Evolutionary conservation across 2,329 filamentous ascomycete genomes (phyloP).

Genomic region (Trichophyton verrucosum): DNA sequence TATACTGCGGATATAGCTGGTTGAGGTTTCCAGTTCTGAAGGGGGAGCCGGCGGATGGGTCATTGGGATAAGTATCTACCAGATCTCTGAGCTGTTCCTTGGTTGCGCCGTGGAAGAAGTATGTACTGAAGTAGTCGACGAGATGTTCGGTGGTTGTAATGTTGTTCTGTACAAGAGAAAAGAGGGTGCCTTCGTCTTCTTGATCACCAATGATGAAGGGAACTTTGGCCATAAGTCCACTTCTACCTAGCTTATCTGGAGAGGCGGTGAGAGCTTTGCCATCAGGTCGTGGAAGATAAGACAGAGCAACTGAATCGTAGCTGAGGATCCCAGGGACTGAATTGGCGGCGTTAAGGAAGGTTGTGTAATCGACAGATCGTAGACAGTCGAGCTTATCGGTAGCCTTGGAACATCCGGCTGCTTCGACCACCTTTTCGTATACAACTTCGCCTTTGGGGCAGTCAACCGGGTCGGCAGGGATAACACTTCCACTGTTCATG

Average conservation of each 20-base stretch:
- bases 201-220: constrained; percentile 3
- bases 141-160: constrained; percentile 50
- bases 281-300: constrained; percentile 64
- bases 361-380: constrained; percentile 34
- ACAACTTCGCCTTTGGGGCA: constrained; percentile 52
- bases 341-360: constrained; percentile 51
- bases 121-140: constrained; percentile 46
- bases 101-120: constrained; percentile 50
- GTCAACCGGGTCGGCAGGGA: constrained; percentile 53
- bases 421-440: constrained; percentile 34
- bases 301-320: constrained; percentile 56
- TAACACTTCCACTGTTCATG: constrained; percentile 59
- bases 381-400: constrained; percentile 38
- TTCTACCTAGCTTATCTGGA: constrained; percentile 45
- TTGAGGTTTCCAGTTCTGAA: constrained; percentile 59
- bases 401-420: constrained; percentile 37
- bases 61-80: constrained; percentile 51
- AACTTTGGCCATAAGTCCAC: background rate
- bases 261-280: constrained; percentile 49
- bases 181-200: constrained; percentile 47
- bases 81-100: constrained; percentile 41
- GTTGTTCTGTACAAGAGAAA: constrained; percentile 57
- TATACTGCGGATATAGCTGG: constrained; percentile 63
- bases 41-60: constrained; percentile 50
- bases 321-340: constrained; percentile 56